phyloP scores from a whole-genome alignment of 768 basidiomycete genomes.

The Suillus clintonianus region DNA sequence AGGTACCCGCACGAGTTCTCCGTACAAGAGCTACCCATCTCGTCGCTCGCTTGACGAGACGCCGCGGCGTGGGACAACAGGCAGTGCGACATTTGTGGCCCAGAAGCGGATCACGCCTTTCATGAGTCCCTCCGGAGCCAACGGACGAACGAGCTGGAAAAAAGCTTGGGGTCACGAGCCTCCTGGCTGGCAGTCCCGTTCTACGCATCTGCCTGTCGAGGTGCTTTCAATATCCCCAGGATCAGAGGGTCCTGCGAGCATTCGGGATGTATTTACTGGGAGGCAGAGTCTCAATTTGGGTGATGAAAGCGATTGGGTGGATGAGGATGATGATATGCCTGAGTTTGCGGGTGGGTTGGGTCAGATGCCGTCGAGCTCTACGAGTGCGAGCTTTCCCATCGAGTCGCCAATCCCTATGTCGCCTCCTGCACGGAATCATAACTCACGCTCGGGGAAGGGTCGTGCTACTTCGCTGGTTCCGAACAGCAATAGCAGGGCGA shows the following conservation, averaged over 20 bases:
- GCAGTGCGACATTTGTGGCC: constrained; percentile 69
- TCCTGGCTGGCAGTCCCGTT: constrained; percentile 77
- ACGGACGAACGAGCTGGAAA: constrained; percentile 82
- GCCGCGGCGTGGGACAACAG: constrained; percentile 38
- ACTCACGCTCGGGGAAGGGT: constrained; percentile 36
- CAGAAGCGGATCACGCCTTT: constrained; percentile 82
- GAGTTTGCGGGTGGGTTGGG: constrained; percentile 80
- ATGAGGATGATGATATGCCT: constrained; percentile 77
- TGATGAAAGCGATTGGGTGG: constrained; percentile 88
- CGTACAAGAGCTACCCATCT: constrained; percentile 51
- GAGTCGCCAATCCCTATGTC: constrained; percentile 47
- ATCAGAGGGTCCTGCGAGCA: constrained; percentile 36
- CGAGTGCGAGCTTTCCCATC: constrained; percentile 22
- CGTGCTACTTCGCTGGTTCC: constrained; percentile 24
- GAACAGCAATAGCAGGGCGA: constrained; percentile 39
- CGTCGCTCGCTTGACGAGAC: constrained; percentile 52
- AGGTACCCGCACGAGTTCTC: constrained; percentile 62
- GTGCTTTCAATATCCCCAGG: constrained; percentile 69
- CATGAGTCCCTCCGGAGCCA: constrained; percentile 51
- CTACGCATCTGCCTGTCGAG: constrained; percentile 70
- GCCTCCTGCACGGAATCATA: constrained; percentile 52
- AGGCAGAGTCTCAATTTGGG: constrained; percentile 58
- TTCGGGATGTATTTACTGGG: constrained; percentile 84
- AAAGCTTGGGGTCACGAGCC: constrained; percentile 88
- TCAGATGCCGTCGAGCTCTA: constrained; percentile 45